phyloP scores from a whole-genome alignment of 1,284 basidiomycete genomes.

The Rhizoctonia solani region DNA sequence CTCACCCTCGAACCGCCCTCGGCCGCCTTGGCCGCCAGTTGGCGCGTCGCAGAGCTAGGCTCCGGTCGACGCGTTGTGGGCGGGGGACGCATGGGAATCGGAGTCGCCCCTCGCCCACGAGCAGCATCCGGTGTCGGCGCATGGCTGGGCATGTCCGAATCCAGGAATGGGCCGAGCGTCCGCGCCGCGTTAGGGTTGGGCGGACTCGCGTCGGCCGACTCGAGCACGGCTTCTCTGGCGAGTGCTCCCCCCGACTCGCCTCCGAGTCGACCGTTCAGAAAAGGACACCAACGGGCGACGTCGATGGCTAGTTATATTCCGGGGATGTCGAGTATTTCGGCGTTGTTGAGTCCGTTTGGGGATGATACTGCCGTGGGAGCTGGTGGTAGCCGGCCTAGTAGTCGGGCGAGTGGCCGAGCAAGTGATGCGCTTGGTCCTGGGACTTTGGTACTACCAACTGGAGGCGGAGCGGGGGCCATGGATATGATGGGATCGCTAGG shows the following conservation, averaged over 20 bases:
- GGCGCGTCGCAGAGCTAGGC: slow-evolving; percentile 38
- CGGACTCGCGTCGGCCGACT: slow-evolving; percentile 19
- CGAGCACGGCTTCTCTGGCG: slow-evolving; percentile 16
- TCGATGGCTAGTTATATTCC: slow-evolving; percentile 32
- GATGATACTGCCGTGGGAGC: background rate
- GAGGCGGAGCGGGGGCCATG: slow-evolving; percentile 39
- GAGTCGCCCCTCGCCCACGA: slow-evolving; percentile 14
- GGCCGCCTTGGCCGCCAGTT: slow-evolving; percentile 40
- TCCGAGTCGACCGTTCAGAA: slow-evolving; percentile 7
- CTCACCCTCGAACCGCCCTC: slow-evolving; percentile 54
- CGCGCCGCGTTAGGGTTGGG: slow-evolving; percentile 9
- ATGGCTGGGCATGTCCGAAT: background rate
- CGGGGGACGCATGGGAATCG: slow-evolving; percentile 32
- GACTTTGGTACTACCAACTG: background rate
- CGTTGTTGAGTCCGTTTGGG: slow-evolving; percentile 19
- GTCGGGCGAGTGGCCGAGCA: background rate
- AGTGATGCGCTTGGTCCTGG: background rate
- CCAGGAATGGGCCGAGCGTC: background rate
- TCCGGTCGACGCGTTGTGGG: slow-evolving; percentile 23
- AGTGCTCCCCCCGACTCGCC: slow-evolving; percentile 30
- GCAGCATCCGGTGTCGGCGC: slow-evolving; percentile 23
- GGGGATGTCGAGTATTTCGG: slow-evolving; percentile 26
- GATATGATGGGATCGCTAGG: slow-evolving; percentile 42
- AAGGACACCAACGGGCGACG: slow-evolving; percentile 17
- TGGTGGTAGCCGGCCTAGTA: background rate